Conservation (phyloP, 306 rosid species). For the Inga leiocalycina region DNA sequence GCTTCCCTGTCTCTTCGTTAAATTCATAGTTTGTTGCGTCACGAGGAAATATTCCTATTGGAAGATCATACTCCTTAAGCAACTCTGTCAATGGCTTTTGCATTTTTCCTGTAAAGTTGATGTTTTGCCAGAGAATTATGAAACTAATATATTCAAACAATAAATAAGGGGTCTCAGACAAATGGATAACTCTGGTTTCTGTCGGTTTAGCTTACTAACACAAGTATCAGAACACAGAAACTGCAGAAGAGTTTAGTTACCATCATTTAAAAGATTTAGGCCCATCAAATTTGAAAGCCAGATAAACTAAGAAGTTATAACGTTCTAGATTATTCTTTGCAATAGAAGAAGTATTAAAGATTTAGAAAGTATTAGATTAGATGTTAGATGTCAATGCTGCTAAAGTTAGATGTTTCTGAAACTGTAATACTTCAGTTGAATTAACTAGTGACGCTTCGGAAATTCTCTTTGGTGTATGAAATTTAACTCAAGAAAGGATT, state of each 20-base stretch:
- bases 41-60: conserved; percentile 85
- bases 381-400: background rate
- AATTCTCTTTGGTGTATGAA: background rate
- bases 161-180: background rate
- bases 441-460: background rate
- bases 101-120: conserved; percentile 69
- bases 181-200: conserved; percentile 8
- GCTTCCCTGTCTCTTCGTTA: conserved; percentile 78
- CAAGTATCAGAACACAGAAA: background rate
- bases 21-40: conserved; percentile 95
- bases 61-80: conserved; percentile 80
- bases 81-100: conserved; percentile 85
- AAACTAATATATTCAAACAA: conserved; percentile 5
- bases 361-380: no score
- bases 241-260: background rate
- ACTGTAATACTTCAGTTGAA: background rate
- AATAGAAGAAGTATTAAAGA: no score
- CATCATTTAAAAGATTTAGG: background rate
- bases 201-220: background rate
- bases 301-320: no score
- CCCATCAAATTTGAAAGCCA: no score
- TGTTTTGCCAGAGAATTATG: background rate
- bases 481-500: background rate
- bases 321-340: no score
- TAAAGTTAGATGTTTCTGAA: background rate